A percentile compares a stretch with the other conserved stretches of the same genome.
Conservation (phyloP, 345 rosid species). For the Trapa incisa region DNA sequence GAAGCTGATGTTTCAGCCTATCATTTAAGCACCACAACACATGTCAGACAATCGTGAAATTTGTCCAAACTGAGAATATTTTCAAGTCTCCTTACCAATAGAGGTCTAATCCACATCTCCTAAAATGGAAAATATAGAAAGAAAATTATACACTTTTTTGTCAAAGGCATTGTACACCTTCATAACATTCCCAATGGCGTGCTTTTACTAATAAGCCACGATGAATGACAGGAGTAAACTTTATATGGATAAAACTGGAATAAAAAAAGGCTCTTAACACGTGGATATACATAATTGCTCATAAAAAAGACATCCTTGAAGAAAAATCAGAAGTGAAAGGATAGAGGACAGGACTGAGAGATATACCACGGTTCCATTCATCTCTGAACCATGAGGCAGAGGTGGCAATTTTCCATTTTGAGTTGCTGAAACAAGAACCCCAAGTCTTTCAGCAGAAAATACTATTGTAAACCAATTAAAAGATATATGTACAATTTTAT, state of each 20-base stretch:
- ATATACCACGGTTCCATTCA: slow-evolving; percentile 53
- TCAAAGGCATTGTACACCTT: background rate
- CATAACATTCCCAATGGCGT: background rate
- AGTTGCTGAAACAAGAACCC: slow-evolving; percentile 30
- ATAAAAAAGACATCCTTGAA: background rate
- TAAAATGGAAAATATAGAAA: background rate
- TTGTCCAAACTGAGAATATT: background rate
- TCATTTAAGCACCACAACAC: slow-evolving; percentile 9
- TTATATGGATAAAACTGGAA: background rate
- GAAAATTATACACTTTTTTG: background rate
- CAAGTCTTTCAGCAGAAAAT: background rate
- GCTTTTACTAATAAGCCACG: background rate
- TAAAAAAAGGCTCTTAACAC: background rate
- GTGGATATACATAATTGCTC: background rate
- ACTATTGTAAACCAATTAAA: background rate
- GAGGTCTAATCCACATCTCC: background rate
- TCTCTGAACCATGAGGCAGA: slow-evolving; percentile 51
- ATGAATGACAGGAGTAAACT: background rate
- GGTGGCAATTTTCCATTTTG: slow-evolving; percentile 87
- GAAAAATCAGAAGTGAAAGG: background rate
- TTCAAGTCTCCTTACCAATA: background rate
- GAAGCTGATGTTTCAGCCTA: slow-evolving; percentile 51
- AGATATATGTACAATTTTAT: slow-evolving; percentile 3
- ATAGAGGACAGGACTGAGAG: background rate
- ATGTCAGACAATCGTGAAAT: background rate